phyloP scores from a whole-genome alignment of 768 basidiomycete species.

The Zangia roseola region DNA sequence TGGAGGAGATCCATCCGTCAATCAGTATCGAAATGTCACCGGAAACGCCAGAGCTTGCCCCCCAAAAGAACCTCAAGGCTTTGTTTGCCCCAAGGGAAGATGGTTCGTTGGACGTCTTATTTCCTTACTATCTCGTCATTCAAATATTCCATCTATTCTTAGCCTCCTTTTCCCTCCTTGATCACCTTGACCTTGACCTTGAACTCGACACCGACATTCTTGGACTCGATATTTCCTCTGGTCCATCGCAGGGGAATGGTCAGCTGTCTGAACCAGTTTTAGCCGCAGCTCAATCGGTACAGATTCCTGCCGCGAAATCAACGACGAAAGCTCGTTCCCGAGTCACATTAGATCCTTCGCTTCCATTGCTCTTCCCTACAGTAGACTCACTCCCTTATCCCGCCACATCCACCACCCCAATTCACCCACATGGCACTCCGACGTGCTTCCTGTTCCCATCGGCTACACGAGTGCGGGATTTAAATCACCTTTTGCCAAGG shows the following conservation, averaged over 20 bases:
- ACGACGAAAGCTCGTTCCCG: conserved; percentile 6
- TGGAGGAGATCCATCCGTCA: conserved; percentile 2
- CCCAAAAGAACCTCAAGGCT: conserved; percentile 55
- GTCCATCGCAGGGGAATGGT: too few relatives aligned
- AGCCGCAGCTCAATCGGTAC: too few relatives aligned
- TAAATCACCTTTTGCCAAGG: conserved; percentile 36
- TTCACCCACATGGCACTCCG: conserved; percentile 17
- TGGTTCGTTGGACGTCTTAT: too few relatives aligned
- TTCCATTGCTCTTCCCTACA: conserved; percentile 65
- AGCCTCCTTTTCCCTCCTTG: too few relatives aligned
- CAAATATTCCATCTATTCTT: too few relatives aligned
- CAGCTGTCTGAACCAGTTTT: too few relatives aligned
- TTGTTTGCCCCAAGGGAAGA: conserved; percentile 67
- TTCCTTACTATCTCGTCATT: too few relatives aligned
- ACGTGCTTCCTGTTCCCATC: conserved; percentile 27
- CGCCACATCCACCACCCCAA: conserved; percentile 2
- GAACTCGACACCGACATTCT: too few relatives aligned
- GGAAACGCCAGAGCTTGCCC: neutral
- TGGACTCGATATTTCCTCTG: too few relatives aligned
- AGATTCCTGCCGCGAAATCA: neutral
- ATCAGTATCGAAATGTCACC: neutral
- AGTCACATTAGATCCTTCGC: conserved; percentile 49
- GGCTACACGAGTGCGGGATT: conserved; percentile 46
- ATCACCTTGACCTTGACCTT: too few relatives aligned
- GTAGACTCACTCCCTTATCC: conserved; percentile 25